Evolutionary conservation across 768 basidiomycete genomes (phyloP), one percentile per base, ranked within the genome.

Genomic region (Russula compacta): DNA sequence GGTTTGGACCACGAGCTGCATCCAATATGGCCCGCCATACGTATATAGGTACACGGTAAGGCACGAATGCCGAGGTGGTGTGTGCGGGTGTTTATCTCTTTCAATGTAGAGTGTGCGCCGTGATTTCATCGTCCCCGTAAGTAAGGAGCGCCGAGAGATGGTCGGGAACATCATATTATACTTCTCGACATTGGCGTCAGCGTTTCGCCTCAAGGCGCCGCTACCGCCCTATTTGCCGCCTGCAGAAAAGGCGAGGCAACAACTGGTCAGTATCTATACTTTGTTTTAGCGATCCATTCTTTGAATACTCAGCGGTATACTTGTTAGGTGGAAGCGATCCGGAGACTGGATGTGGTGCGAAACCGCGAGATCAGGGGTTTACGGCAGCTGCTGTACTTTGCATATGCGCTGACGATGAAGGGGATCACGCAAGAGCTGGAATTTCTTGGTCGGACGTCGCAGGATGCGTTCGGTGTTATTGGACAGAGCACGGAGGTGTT

Each of bases 181-280:
- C 71, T 88, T 93, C 70, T 89, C 91, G 1, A 83, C 82, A 0
- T 77, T 95, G 35, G 83, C 90, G 4, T 82, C 88, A 1, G 86
- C 87, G 1, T 90, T 95, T 71, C 78, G 84, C 17, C 77, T 92
- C 44, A 95, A 95, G 69, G 85, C 92, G 6, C 97, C 97, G 1
- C 76, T 99, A n/a, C 94, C 97, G 0, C 93, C 97, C 0, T 98
- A 94, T 71, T 81, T 99, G 0, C 97, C 97, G 3, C 95, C 95
- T 0, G 95, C 89, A 0, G 94, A 95, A 70, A 80, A 85, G 65
- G 82, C 92, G 0, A 82, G 95, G 53, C 81, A 86, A 56, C 81
- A 84, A 8, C 74, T 99, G 71, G 93, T 89, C 70, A 51, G 80
- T 60, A 6, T 49, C 12, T 21, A 42, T 32, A 9, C 2, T 50